phyloP scores from a whole-genome alignment of 257 asterid species.

The Lithospermum erythrorhizon region DNA sequence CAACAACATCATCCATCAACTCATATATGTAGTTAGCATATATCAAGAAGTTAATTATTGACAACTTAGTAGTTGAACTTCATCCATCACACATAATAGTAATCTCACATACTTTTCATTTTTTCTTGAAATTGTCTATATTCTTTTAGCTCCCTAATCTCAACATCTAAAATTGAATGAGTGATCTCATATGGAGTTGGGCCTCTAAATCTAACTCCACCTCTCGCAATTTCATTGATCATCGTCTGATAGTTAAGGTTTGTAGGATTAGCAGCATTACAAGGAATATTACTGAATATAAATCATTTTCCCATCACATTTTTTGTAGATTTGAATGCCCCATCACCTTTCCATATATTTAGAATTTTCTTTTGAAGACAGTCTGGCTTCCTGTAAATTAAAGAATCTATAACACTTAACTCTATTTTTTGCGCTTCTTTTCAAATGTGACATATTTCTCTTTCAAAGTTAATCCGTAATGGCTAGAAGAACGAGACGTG shows the following conservation, averaged over 20 bases:
- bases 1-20: slow-evolving; percentile 27
- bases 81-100: slow-evolving; percentile 32
- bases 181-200: slow-evolving; percentile 25
- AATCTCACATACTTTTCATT: slow-evolving; percentile 35
- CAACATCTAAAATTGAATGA: slow-evolving; percentile 20
- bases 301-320: no score
- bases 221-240: slow-evolving; percentile 32
- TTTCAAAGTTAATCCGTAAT: no score
- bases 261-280: slow-evolving; percentile 24
- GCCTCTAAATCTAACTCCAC: slow-evolving; percentile 28
- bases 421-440: no score
- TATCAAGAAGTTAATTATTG: slow-evolving; percentile 25
- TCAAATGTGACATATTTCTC: no score
- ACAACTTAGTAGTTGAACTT: slow-evolving; percentile 22
- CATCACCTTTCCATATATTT: no score
- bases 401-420: no score
- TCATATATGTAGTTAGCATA: slow-evolving; percentile 25
- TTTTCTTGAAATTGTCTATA: slow-evolving; percentile 16
- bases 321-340: no score
- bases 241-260: slow-evolving; percentile 21
- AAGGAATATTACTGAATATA: slow-evolving; percentile 17
- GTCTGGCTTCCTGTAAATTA: no score
- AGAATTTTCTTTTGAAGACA: no score
- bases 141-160: slow-evolving; percentile 20
- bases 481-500: no score